A percentile compares a stretch with the other conserved stretches of the same genome.
Conservation (phyloP, 2,329 filamentous ascomycete genomes). For the Hypoxylon sp. region DNA sequence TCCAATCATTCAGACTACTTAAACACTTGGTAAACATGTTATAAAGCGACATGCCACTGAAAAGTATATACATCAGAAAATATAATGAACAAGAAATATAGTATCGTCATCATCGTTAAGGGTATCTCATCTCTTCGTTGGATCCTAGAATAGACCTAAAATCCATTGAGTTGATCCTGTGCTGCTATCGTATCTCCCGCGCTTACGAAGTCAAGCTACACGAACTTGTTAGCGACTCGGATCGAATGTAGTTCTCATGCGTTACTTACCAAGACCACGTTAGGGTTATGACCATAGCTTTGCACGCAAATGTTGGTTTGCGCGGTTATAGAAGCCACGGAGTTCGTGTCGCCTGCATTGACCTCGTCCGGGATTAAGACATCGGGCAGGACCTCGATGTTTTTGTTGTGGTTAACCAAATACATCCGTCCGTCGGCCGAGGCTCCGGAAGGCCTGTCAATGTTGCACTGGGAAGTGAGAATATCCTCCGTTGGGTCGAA, state of each 20-base stretch:
- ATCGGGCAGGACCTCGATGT: slow-evolving; percentile 46
- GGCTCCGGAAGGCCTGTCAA: slow-evolving; percentile 65
- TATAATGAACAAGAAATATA: background rate
- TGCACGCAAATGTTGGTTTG: slow-evolving; percentile 48
- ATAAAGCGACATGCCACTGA: too few relatives aligned
- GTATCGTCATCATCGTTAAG: slow-evolving; percentile 7
- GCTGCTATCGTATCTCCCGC: slow-evolving; percentile 51
- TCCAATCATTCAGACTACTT: too few relatives aligned
- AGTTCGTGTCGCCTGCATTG: slow-evolving; percentile 54
- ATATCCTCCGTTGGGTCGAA: slow-evolving; percentile 68
- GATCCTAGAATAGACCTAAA: slow-evolving; percentile 34
- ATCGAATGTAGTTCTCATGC: background rate
- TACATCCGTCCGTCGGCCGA: slow-evolving; percentile 54
- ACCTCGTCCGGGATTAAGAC: slow-evolving; percentile 48
- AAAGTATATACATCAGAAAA: slow-evolving; percentile 5
- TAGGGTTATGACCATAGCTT: slow-evolving; percentile 46
- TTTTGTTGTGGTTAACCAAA: slow-evolving; percentile 54
- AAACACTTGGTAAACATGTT: too few relatives aligned
- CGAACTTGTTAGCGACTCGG: slow-evolving; percentile 25
- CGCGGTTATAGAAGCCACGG: slow-evolving; percentile 56
- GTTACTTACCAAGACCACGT: slow-evolving; percentile 51
- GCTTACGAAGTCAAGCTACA: slow-evolving; percentile 55
- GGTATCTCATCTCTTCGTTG: background rate
- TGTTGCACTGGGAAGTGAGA: slow-evolving; percentile 71
- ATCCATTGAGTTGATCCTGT: slow-evolving; percentile 51